Evolutionary conservation across 768 basidiomycete species (phyloP).

Genomic region (Exidia glandulosa): DNA sequence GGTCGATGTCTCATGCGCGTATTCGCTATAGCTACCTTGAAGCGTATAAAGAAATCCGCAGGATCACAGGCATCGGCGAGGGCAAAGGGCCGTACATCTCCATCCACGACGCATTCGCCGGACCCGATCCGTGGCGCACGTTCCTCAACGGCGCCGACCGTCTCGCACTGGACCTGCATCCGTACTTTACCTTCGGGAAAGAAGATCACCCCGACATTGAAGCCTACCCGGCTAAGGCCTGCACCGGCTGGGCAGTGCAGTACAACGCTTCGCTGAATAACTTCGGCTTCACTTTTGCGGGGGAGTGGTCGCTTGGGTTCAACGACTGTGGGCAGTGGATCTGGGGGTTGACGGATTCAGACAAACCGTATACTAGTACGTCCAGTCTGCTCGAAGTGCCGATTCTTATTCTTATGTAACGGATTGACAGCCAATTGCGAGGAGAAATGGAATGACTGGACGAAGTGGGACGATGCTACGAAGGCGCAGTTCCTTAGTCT

Average conservation of each 20-base stretch:
- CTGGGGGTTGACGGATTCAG: conserved; percentile 11
- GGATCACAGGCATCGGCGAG: conserved; percentile 67
- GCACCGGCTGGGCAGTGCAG: conserved; percentile 53
- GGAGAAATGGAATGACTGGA: conserved; percentile 58
- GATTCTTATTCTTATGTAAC: too few relatives aligned
- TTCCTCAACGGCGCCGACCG: conserved; percentile 77
- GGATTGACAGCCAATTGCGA: too few relatives aligned
- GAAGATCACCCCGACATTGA: conserved; percentile 54
- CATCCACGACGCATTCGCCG: conserved; percentile 80
- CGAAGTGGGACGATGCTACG: conserved; percentile 45
- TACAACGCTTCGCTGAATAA: conserved; percentile 65
- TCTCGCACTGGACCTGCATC: conserved; percentile 70
- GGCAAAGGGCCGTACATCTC: conserved; percentile 81
- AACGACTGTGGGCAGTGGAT: conserved; percentile 55
- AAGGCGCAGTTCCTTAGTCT: conserved; percentile 61
- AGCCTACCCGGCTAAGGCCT: conserved; percentile 48
- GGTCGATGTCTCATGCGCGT: too few relatives aligned
- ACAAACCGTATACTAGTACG: conserved; percentile 23
- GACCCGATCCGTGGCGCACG: conserved; percentile 51
- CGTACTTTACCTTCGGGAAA: conserved; percentile 64
- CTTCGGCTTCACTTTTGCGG: conserved; percentile 75
- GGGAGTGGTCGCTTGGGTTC: conserved; percentile 84
- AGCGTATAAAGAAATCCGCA: conserved; percentile 73
- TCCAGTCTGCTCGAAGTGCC: too few relatives aligned
- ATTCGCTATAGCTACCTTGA: conserved; percentile 75